Evolutionary conservation across 1,139 yeast genomes (phyloP).

Genomic region (Scheffersomyces illinoinensis): DNA sequence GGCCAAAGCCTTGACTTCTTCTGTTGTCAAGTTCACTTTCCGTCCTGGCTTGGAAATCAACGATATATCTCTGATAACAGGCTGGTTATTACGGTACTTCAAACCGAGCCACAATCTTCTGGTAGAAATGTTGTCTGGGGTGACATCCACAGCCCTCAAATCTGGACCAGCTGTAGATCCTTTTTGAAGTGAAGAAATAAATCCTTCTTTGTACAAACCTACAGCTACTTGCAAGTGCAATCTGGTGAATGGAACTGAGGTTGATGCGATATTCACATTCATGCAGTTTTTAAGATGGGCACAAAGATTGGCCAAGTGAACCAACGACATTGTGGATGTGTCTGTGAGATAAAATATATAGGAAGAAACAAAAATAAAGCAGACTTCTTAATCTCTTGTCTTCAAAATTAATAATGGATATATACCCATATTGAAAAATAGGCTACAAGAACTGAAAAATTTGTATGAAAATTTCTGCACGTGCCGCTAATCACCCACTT

Average conservation of each 20-base stretch:
- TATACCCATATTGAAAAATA: background rate
- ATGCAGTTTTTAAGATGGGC: constrained; percentile 89
- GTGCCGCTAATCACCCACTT: background rate
- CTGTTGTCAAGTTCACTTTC: constrained; percentile 60
- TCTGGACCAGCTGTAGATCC: constrained; percentile 96
- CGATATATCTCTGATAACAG: constrained; percentile 72
- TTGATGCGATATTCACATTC: constrained; percentile 69
- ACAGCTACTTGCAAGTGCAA: constrained; percentile 81
- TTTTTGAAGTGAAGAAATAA: constrained; percentile 76
- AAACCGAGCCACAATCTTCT: constrained; percentile 91
- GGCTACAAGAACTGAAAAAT: background rate
- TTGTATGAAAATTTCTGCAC: background rate
- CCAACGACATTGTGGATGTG: constrained; percentile 65
- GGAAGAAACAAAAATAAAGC: background rate
- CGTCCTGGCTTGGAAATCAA: constrained; percentile 86
- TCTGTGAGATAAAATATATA: background rate
- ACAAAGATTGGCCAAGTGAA: constrained; percentile 79
- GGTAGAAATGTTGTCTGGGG: constrained; percentile 83
- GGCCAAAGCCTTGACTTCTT: constrained; percentile 72
- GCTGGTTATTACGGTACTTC: constrained; percentile 78
- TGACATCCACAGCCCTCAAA: constrained; percentile 66
- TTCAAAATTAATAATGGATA: background rate
- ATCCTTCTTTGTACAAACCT: constrained; percentile 89
- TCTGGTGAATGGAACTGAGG: constrained; percentile 83
- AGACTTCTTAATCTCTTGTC: background rate